phyloP scores from a whole-genome alignment of 2,329 filamentous ascomycete species.

The Penicillium sp. region DNA sequence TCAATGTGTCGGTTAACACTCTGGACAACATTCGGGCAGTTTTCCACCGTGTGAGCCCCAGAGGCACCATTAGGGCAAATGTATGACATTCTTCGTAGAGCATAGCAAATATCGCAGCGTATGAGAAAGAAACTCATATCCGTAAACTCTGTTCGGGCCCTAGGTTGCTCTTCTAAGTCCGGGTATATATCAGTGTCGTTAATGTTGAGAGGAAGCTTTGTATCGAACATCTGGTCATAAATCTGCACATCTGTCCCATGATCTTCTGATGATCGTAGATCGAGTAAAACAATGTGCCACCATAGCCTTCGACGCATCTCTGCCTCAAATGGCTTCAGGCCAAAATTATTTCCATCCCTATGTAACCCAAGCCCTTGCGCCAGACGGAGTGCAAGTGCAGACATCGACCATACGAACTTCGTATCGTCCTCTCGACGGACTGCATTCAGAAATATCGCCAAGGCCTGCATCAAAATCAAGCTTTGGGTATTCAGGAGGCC shows the following conservation, averaged over 20 bases:
- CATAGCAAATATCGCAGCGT: conserved; percentile 58
- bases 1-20: conserved; percentile 61
- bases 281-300: conserved; percentile 56
- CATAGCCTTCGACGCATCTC: conserved; percentile 59
- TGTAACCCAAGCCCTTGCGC: conserved; percentile 55
- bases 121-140: conserved; percentile 59
- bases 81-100: conserved; percentile 46
- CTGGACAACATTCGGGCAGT: conserved; percentile 54
- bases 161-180: conserved; percentile 54
- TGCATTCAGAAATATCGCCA: conserved; percentile 64
- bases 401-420: conserved; percentile 51
- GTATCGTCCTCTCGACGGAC: conserved; percentile 47
- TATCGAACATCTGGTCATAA: conserved; percentile 51
- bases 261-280: conserved; percentile 56
- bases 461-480: conserved; percentile 65
- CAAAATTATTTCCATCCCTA: conserved; percentile 56
- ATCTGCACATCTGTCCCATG: conserved; percentile 54
- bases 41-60: conserved; percentile 31
- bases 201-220: conserved; percentile 55
- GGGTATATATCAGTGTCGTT: conserved; percentile 58
- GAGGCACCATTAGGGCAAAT: conserved; percentile 36
- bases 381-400: conserved; percentile 47
- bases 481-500: conserved; percentile 68
- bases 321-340: conserved; percentile 54
- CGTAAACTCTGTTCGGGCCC: conserved; percentile 56